phyloP scores from a whole-genome alignment of 768 basidiomycete species.

The Mycena pura region DNA sequence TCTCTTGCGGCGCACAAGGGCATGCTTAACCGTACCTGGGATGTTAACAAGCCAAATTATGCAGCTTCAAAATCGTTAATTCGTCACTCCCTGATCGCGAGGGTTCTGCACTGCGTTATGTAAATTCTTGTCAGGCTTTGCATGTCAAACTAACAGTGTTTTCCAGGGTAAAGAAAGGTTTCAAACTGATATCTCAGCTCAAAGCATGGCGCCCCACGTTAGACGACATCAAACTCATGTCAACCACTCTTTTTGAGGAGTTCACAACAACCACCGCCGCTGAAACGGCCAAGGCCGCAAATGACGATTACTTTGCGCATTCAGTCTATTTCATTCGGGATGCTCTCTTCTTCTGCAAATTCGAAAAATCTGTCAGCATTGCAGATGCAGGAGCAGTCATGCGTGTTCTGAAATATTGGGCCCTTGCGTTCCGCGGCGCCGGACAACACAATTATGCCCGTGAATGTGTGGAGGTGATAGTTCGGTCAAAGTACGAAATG shows the following conservation, averaged over 20 bases:
- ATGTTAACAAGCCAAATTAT: conserved; percentile 37
- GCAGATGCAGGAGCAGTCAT: conserved; percentile 34
- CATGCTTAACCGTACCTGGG: conserved; percentile 32
- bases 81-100: conserved; percentile 37
- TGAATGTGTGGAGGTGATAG: conserved; percentile 29
- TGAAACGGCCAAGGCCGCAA: conserved; percentile 10
- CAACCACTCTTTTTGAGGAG: conserved; percentile 1
- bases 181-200: conserved; percentile 18
- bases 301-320: conserved; percentile 27
- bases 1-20: conserved; percentile 35
- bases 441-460: conserved; percentile 37
- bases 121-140: neutral
- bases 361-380: conserved; percentile 36
- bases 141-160: neutral
- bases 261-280: conserved; percentile 18
- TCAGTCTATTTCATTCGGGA: conserved; percentile 38
- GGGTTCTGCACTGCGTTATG: conserved; percentile 34
- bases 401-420: conserved; percentile 31
- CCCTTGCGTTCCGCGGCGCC: conserved; percentile 32
- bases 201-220: conserved; percentile 14
- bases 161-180: conserved; percentile 19
- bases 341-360: conserved; percentile 34
- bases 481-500: conserved; percentile 30
- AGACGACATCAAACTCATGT: conserved; percentile 6
- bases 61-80: conserved; percentile 37